Percentiles rank a stretch among this genome's conserved stretches.
These are phyloP conservation scores for Marsdenia floribunda DNA, from an alignment of 257 asterid species.

Conservation along the genomic window DNA sequence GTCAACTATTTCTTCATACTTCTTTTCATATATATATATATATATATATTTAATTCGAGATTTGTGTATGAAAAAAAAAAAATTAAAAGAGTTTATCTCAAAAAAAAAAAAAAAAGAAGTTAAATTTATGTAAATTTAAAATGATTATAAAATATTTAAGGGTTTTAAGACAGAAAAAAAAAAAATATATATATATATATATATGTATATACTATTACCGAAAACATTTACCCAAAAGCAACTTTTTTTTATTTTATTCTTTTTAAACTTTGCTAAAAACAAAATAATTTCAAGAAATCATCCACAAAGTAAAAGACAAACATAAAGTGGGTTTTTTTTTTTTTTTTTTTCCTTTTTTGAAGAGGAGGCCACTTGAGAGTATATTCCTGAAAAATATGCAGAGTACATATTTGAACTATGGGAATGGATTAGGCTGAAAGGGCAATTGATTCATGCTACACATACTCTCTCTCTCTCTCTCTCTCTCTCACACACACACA, in stretches of 20 bases:
- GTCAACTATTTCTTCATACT: background rate
- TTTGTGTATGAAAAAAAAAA: too few relatives aligned
- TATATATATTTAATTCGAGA: too few relatives aligned
- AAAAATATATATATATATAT: too few relatives aligned
- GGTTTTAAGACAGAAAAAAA: too few relatives aligned
- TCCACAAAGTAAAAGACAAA: background rate
- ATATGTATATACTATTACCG: background rate
- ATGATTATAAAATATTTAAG: too few relatives aligned
- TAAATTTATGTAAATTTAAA: too few relatives aligned
- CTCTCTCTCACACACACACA: background rate
- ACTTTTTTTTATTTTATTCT: background rate
- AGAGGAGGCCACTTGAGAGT: slow-evolving; percentile 25
- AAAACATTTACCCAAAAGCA: background rate
- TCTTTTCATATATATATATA: too few relatives aligned
- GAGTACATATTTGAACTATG: slow-evolving; percentile 8
- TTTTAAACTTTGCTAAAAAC: background rate
- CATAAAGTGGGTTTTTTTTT: background rate
- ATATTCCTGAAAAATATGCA: slow-evolving; percentile 23
- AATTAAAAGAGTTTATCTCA: background rate
- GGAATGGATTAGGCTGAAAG: slow-evolving; percentile 21
- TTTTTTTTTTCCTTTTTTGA: background rate
- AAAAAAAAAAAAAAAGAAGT: too few relatives aligned
- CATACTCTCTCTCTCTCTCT: slow-evolving; percentile 13
- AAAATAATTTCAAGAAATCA: background rate
- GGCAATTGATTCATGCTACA: slow-evolving; percentile 24